These are phyloP conservation scores for Echinosophora koreensis DNA, from an alignment of 306 rosid genomes.

Conservation along the genomic window DNA sequence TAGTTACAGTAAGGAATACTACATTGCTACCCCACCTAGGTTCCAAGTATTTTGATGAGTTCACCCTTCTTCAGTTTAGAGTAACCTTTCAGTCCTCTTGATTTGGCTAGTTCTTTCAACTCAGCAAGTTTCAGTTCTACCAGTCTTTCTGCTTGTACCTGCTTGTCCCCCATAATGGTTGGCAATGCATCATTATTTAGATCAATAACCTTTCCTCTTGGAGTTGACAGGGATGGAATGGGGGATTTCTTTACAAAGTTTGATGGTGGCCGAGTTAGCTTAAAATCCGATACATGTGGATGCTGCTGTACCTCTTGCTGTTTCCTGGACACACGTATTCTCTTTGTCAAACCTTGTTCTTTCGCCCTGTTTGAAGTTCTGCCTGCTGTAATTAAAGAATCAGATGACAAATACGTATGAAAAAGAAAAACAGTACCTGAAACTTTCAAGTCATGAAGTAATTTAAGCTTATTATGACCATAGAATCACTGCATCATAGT, in stretches of 20 bases:
- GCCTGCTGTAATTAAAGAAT: constrained; percentile 45
- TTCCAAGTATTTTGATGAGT: constrained; percentile 44
- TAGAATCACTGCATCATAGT: neutral
- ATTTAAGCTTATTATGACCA: neutral
- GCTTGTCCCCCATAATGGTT: constrained; percentile 33
- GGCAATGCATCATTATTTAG: constrained; percentile 17
- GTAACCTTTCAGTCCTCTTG: constrained; percentile 69
- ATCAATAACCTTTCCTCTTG: constrained; percentile 30
- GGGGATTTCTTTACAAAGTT: constrained; percentile 69
- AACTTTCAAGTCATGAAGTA: neutral
- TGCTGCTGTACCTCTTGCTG: constrained; percentile 21
- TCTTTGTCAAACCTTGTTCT: constrained; percentile 34
- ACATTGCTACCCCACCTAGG: neutral
- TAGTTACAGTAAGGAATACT: neutral
- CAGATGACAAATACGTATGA: neutral
- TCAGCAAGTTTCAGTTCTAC: constrained; percentile 63
- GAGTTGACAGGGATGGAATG: constrained; percentile 50
- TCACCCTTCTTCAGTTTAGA: constrained; percentile 67
- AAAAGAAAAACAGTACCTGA: neutral
- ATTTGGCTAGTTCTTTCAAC: constrained; percentile 67
- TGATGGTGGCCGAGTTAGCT: constrained; percentile 54
- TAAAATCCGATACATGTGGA: constrained; percentile 39
- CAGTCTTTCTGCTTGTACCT: constrained; percentile 41
- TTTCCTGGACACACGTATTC: constrained; percentile 32
- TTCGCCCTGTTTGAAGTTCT: constrained; percentile 30